Evolutionary conservation across 2,329 filamentous ascomycete species (phyloP).

Genomic region (Hyphodiscus sp.): DNA sequence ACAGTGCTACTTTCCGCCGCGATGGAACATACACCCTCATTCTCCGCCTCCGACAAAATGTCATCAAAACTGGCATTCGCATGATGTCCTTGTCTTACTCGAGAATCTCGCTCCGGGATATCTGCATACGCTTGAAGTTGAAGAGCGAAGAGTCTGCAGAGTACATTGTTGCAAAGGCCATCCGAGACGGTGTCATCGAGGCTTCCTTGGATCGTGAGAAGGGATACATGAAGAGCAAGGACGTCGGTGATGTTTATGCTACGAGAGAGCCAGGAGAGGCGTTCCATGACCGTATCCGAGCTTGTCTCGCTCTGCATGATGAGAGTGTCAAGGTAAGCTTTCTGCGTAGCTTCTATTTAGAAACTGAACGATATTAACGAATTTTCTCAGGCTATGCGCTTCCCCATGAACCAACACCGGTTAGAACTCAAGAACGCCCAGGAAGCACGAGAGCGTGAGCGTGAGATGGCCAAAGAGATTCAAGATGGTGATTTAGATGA

Average conservation of each 20-base stretch:
- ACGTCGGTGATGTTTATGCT: conserved; percentile 90
- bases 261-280: conserved; percentile 93
- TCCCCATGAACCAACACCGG: conserved; percentile 98
- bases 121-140: conserved; percentile 89
- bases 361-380: neutral
- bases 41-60: conserved; percentile 90
- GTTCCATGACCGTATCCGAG: conserved; percentile 93
- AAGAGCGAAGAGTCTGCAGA: conserved; percentile 96
- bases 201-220: conserved; percentile 88
- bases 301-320: conserved; percentile 86
- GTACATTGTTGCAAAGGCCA: conserved; percentile 98
- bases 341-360: neutral
- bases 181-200: conserved; percentile 95
- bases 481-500: conserved; percentile 96
- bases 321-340: conserved; percentile 87
- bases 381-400: conserved; percentile 75
- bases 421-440: conserved; percentile 97
- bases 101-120: conserved; percentile 92
- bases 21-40: conserved; percentile 96
- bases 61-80: conserved; percentile 98
- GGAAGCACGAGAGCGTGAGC: conserved; percentile 92
- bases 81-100: conserved; percentile 99
- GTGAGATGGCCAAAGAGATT: conserved; percentile 98
- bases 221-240: conserved; percentile 98
- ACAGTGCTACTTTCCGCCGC: conserved; percentile 79